Percentiles rank a stretch among this genome's conserved stretches.
These are phyloP conservation scores for Stenogyne calaminthoides DNA, from an alignment of 305 asterid species.

Conservation along the genomic window DNA sequence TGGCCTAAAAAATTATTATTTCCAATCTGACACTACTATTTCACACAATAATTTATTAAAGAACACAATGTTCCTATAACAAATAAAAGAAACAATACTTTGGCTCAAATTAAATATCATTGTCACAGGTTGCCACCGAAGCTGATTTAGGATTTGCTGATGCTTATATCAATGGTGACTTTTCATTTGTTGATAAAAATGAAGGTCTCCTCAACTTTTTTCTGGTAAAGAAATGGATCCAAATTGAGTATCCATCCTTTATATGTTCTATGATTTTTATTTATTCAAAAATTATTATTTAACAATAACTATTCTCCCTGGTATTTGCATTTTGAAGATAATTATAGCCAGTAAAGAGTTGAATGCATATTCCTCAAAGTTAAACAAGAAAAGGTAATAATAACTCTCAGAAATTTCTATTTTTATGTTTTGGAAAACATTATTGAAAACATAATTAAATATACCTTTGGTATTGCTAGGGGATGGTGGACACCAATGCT, in stretches of 20 bases:
- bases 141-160: too few species aligned
- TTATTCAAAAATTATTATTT: not conserved
- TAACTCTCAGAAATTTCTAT: not conserved
- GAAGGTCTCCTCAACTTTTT: conserved; percentile 63
- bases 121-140: not conserved
- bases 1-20: too few species aligned
- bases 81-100: too few species aligned
- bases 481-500: conserved; percentile 56
- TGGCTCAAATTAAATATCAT: too few species aligned
- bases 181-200: not conserved
- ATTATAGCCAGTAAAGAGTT: conserved; percentile 63
- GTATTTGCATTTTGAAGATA: conserved; percentile 41
- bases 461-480: conserved; percentile 32
- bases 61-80: too few species aligned
- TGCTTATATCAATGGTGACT: not conserved
- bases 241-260: not conserved
- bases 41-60: too few species aligned
- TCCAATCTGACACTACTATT: too few species aligned
- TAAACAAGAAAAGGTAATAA: conserved; percentile 51
- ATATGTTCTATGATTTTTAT: not conserved
- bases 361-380: conserved; percentile 33
- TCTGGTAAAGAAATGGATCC: conserved; percentile 39
- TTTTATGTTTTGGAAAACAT: not conserved
- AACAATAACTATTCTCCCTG: not conserved
- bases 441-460: not conserved